These are phyloP conservation scores for Biscogniauxia marginata DNA, from an alignment of 2,329 filamentous ascomycete species.

Conservation along the genomic window DNA sequence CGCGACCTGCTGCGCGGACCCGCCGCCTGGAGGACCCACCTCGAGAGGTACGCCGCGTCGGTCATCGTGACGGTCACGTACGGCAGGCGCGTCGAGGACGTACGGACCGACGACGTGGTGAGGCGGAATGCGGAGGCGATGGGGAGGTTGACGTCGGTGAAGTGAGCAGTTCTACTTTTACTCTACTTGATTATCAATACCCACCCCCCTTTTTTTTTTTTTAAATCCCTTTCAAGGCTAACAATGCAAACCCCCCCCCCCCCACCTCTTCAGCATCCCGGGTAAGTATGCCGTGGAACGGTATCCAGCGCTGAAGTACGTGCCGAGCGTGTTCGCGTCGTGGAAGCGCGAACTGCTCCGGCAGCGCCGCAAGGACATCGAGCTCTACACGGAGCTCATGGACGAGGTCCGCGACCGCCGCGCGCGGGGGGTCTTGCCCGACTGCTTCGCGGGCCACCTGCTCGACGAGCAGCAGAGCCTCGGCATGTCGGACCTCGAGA, in stretches of 20 bases:
- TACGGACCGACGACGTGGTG: conserved; percentile 38
- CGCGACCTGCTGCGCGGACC: conserved; percentile 36
- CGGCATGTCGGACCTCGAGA: conserved; percentile 42
- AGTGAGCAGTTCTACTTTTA: neutral
- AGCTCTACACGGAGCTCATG: conserved; percentile 40
- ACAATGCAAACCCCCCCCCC: neutral
- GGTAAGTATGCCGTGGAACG: conserved; percentile 41
- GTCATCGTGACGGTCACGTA: conserved; percentile 44
- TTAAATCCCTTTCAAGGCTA: too few relatives aligned
- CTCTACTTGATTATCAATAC: neutral
- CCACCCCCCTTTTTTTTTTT: neutral
- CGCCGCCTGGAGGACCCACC: conserved; percentile 29
- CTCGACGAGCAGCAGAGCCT: conserved; percentile 39
- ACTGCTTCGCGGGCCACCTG: conserved; percentile 45
- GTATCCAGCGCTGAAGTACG: conserved; percentile 39
- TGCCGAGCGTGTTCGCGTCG: conserved; percentile 38
- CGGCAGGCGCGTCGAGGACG: conserved; percentile 36
- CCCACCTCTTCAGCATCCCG: conserved; percentile 29
- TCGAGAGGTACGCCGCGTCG: conserved; percentile 39
- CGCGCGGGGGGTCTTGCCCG: conserved; percentile 29
- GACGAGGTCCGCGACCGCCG: conserved; percentile 39
- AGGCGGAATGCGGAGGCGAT: conserved; percentile 40
- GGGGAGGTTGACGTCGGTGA: conserved; percentile 39
- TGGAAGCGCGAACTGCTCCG: conserved; percentile 40
- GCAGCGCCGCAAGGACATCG: conserved; percentile 34